Evolutionary conservation across 1,284 basidiomycete species (phyloP).

Genomic region (Fomitopsis pinicola): DNA sequence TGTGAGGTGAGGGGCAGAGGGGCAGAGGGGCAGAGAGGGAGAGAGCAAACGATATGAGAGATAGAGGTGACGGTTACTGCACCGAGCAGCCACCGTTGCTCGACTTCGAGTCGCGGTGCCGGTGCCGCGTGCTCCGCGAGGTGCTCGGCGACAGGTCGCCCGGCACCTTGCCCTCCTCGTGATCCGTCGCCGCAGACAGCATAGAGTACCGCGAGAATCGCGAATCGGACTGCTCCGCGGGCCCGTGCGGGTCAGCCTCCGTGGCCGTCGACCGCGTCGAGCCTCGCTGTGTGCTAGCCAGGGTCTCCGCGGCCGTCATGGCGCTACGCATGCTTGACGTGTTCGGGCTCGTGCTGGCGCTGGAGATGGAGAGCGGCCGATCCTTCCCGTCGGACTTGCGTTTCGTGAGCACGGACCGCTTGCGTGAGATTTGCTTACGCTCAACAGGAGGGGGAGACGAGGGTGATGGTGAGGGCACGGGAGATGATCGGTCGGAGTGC

Average conservation of each 20-base stretch:
- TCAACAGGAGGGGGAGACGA: conserved; percentile 4
- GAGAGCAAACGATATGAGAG: not conserved
- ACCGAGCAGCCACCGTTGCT: conserved; percentile 19
- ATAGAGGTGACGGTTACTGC: conserved; percentile 12
- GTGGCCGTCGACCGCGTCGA: conserved; percentile 15
- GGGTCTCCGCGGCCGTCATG: conserved; percentile 28
- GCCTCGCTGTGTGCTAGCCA: conserved; percentile 22
- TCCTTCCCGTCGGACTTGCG: conserved; percentile 23
- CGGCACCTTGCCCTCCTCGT: conserved; percentile 18
- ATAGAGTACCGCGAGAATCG: conserved; percentile 27
- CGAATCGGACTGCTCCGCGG: conserved; percentile 17
- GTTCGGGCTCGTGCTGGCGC: conserved; percentile 28
- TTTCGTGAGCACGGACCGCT: conserved; percentile 27
- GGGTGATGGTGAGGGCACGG: conserved; percentile 17
- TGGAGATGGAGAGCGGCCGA: conserved; percentile 31
- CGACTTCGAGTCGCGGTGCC: conserved; percentile 14
- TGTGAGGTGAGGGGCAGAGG: not conserved
- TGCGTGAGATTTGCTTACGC: conserved; percentile 19
- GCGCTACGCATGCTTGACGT: conserved; percentile 33
- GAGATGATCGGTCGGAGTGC: conserved; percentile 23
- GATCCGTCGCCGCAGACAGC: conserved; percentile 23
- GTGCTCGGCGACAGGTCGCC: conserved; percentile 15
- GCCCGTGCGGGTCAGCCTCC: conserved; percentile 12
- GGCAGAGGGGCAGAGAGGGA: not conserved
- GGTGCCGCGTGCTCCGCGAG: conserved; percentile 10